Base-by-base conservation (phyloP, 1,284 basidiomycete genomes). In the Sanghuangporus sanghuang region DNA sequence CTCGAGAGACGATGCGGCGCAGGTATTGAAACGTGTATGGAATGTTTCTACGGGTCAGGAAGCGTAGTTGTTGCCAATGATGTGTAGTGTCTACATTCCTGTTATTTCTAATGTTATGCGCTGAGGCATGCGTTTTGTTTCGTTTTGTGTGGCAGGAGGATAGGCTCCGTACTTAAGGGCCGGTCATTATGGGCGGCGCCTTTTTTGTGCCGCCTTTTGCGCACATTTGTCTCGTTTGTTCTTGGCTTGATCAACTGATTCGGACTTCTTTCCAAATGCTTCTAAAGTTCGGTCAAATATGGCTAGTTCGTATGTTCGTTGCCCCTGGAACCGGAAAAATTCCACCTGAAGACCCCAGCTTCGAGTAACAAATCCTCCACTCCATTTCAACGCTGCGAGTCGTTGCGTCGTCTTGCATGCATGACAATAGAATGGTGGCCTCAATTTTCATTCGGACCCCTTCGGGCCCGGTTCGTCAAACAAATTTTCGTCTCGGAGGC, bases 11-110 rank as follows among this genome's bases (percentile, higher is more conserved):
- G 80, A 84, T n/a, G 82, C 82, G 39, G 81, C 77, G 0, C 76
- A 76, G 58, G 71, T 87, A 66, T 76, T 91, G 67, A 84, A 82
- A 71, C 85, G 81, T 71, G 84, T 83, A 11, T 92, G 89, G 87
- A 85, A 85, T 68, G 78, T 86, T 68, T 83, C 85, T 18, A 86
- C 81, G 16, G 89, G 86, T 11, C 84, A 89, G 63, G 81, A 78
- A 54, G 57, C 59, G 16, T 68, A 54, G n/a, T 46, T 46, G 7
- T 46, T 46, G 16, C 16, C 12, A 6, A 46, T n/a, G 16, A 18
- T 46, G 7, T n/a, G 11, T 46, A n/a, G 2, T 7, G 16, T 46
- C 11, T 46, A 7, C 44, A 9, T 16, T n/a, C 2, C 16, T 18
- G 44, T 7, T 7, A 7, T 4, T 46, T 46, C 16, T 46, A 21